These are phyloP conservation scores for Tuber borchii DNA, from an alignment of 495 filamentous ascomycete species.

Conservation along the genomic window DNA sequence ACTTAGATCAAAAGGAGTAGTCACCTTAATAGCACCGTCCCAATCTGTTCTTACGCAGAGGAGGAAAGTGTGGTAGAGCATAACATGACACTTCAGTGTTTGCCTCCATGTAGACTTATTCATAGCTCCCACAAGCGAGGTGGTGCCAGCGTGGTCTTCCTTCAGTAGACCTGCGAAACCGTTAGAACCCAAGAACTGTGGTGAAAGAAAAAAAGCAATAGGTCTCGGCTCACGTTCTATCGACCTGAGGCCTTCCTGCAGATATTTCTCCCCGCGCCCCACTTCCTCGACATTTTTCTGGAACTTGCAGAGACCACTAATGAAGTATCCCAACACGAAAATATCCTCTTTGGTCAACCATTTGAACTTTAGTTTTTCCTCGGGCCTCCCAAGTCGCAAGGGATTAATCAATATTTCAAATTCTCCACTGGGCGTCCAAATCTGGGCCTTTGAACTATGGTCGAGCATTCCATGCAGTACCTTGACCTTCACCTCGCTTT, in stretches of 20 bases:
- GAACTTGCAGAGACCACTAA: slow-evolving; percentile 50
- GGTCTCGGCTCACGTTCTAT: slow-evolving; percentile 48
- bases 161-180: slow-evolving; percentile 44
- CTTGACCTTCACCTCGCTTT: slow-evolving; percentile 55
- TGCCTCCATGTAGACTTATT: slow-evolving; percentile 47
- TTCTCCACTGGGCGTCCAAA: slow-evolving; percentile 55
- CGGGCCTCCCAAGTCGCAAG: slow-evolving; percentile 47
- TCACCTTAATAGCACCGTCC: slow-evolving; percentile 49
- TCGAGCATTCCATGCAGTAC: slow-evolving; percentile 65
- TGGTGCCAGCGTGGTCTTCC: slow-evolving; percentile 10
- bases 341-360: slow-evolving; percentile 64
- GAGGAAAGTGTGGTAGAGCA: slow-evolving; percentile 56
- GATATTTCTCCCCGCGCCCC: slow-evolving; percentile 60
- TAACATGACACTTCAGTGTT: slow-evolving; percentile 53
- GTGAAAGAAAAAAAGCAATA: neutral
- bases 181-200: neutral
- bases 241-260: slow-evolving; percentile 59
- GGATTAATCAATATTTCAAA: slow-evolving; percentile 67
- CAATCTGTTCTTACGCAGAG: slow-evolving; percentile 59
- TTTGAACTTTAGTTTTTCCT: slow-evolving; percentile 52
- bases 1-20: slow-evolving; percentile 19
- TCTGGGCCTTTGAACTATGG: slow-evolving; percentile 57
- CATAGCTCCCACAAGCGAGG: slow-evolving; percentile 48
- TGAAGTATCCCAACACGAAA: slow-evolving; percentile 60
- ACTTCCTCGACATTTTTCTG: slow-evolving; percentile 46